Evolutionary conservation across 164 flowering plant species (phyloP).

Genomic region (Houttuynia cordata): DNA sequence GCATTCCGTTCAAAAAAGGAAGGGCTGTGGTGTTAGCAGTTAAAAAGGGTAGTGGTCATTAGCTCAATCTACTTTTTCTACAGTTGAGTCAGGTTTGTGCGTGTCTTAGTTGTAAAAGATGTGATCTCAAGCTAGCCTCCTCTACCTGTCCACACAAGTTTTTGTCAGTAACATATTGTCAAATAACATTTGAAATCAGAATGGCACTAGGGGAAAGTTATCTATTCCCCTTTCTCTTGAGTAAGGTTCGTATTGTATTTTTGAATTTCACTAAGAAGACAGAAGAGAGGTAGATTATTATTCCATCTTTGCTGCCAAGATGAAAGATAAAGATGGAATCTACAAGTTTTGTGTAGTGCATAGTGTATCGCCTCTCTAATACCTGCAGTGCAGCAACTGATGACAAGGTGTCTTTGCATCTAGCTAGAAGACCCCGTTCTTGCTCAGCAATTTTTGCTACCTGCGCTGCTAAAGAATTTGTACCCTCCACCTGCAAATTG

Average conservation of each 20-base stretch:
- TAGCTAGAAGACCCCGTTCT: not conserved
- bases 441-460: not conserved
- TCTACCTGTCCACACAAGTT: slow-evolving; percentile 36
- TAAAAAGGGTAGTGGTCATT: not conserved
- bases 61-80: slow-evolving; percentile 6
- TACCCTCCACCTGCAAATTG: not conserved
- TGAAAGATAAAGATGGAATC: too few relatives aligned
- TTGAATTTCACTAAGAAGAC: too few relatives aligned
- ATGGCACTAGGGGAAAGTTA: too few relatives aligned
- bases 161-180: not conserved
- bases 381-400: not conserved
- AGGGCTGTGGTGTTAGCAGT: not conserved
- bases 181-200: too few relatives aligned
- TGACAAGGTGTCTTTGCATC: not conserved
- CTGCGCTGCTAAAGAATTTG: not conserved
- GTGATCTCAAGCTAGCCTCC: slow-evolving; percentile 58
- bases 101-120: slow-evolving; percentile 40
- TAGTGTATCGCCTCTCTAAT: too few relatives aligned
- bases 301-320: too few relatives aligned
- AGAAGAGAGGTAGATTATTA: too few relatives aligned
- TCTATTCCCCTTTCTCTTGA: too few relatives aligned
- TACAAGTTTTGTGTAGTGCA: too few relatives aligned
- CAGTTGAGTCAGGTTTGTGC: slow-evolving; percentile 16
- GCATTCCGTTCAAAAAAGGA: not conserved
- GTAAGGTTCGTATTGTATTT: too few relatives aligned